Conservation (phyloP, 768 basidiomycete species). For the Amanita pallidorosea region DNA sequence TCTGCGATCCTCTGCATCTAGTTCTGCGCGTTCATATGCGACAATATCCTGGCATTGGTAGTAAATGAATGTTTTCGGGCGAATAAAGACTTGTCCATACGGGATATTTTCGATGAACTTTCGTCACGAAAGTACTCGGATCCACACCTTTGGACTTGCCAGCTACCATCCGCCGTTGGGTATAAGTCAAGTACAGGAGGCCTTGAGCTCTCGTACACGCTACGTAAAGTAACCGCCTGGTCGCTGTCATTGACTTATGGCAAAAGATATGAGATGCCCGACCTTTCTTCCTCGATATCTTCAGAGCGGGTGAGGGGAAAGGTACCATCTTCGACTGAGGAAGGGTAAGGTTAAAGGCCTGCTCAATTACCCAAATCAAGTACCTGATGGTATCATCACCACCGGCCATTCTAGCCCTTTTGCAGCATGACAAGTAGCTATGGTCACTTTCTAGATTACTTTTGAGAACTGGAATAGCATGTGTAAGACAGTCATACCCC, state of each 20-base stretch:
- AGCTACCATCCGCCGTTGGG: slow-evolving; percentile 36
- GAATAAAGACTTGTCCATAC: not conserved
- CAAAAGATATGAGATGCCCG: slow-evolving; percentile 7
- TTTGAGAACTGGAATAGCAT: not conserved
- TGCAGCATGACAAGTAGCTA: slow-evolving; percentile 81
- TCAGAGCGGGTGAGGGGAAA: slow-evolving; percentile 71
- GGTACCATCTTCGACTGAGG: slow-evolving; percentile 57
- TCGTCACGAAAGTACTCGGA: slow-evolving; percentile 48
- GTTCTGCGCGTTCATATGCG: not conserved
- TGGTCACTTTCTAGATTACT: slow-evolving; percentile 57
- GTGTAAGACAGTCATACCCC: slow-evolving; percentile 1
- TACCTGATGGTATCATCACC: slow-evolving; percentile 68
- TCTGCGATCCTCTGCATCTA: not conserved
- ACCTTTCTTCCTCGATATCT: slow-evolving; percentile 79
- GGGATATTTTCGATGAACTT: slow-evolving; percentile 15
- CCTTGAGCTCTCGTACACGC: slow-evolving; percentile 81
- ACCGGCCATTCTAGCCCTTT: slow-evolving; percentile 93
- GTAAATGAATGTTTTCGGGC: not conserved
- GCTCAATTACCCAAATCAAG: too few species aligned
- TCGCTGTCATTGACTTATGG: not conserved
- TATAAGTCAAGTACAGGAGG: slow-evolving; percentile 50
- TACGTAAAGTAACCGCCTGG: slow-evolving; percentile 76
- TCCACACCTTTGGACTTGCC: slow-evolving; percentile 42
- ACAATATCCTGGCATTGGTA: not conserved
- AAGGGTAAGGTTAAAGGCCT: not conserved